phyloP scores from a whole-genome alignment of 257 asterid genomes.

The Paraleonurus japonicus region DNA sequence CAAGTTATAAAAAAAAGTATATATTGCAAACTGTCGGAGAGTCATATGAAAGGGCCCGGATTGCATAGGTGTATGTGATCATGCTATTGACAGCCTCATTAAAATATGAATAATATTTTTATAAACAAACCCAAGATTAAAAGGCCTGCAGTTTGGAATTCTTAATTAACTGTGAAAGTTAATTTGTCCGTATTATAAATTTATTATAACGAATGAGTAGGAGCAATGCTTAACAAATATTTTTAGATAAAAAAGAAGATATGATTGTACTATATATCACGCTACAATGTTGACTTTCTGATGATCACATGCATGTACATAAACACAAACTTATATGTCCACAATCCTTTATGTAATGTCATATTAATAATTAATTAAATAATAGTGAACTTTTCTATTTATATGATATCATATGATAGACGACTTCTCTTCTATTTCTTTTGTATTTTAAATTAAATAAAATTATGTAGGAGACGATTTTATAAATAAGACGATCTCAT shows the following conservation, averaged over 20 bases:
- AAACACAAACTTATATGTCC: too few species aligned
- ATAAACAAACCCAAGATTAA: not conserved
- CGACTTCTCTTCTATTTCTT: too few species aligned
- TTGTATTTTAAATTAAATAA: too few species aligned
- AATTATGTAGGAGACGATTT: too few species aligned
- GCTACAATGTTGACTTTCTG: not conserved
- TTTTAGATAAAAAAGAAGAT: not conserved
- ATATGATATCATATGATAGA: too few species aligned
- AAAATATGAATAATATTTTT: not conserved
- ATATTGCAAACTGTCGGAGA: not conserved
- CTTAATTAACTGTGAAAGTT: not conserved
- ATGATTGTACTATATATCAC: not conserved
- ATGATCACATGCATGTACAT: too few species aligned
- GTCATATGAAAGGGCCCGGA: not conserved
- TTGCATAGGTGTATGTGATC: not conserved
- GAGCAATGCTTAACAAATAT: not conserved
- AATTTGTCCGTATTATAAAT: not conserved
- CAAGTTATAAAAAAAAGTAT: not conserved
- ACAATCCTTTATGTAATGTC: too few species aligned
- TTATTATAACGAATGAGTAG: too few species aligned
- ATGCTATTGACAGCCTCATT: not conserved
- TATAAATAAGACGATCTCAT: too few species aligned
- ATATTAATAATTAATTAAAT: too few species aligned
- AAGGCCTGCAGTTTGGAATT: conserved; percentile 14
- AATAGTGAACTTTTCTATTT: too few species aligned